These are phyloP conservation scores for Solanum sitiens DNA, from an alignment of 257 asterid species.

Conservation along the genomic window DNA sequence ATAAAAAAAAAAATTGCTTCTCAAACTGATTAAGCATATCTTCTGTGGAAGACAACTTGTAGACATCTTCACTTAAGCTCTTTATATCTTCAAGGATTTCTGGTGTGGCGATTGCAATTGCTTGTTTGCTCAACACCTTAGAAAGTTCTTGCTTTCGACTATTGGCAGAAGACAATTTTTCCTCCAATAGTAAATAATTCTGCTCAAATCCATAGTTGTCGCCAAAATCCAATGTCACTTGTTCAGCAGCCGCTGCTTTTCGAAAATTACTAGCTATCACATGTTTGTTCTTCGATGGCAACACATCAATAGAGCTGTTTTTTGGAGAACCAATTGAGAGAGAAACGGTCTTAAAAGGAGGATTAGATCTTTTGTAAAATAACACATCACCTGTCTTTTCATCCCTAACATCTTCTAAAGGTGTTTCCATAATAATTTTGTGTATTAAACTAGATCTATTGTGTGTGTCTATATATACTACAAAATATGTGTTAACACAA, in stretches of 20 bases:
- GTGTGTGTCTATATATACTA: neutral
- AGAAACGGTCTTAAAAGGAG: neutral
- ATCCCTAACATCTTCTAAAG: neutral
- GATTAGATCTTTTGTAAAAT: neutral
- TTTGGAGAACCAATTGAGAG: neutral
- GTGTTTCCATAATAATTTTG: neutral
- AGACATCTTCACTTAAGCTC: neutral
- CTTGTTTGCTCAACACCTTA: neutral
- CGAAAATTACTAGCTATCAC: neutral
- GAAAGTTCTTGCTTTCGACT: neutral
- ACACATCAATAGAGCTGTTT: neutral
- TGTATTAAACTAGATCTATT: neutral
- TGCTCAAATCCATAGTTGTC: neutral
- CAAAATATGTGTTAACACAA: neutral
- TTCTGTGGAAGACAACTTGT: neutral
- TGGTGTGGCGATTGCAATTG: neutral
- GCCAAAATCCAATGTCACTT: neutral
- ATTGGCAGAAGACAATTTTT: neutral
- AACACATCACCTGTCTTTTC: neutral
- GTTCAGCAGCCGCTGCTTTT: neutral
- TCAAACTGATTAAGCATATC: neutral
- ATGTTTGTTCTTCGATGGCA: neutral
- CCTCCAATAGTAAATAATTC: neutral
- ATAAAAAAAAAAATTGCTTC: too few relatives aligned
- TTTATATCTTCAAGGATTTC: neutral